Evolutionary conservation across 192 early-diverging fungal genomes (phyloP).

Genomic region (Haplosporangium gracile): DNA sequence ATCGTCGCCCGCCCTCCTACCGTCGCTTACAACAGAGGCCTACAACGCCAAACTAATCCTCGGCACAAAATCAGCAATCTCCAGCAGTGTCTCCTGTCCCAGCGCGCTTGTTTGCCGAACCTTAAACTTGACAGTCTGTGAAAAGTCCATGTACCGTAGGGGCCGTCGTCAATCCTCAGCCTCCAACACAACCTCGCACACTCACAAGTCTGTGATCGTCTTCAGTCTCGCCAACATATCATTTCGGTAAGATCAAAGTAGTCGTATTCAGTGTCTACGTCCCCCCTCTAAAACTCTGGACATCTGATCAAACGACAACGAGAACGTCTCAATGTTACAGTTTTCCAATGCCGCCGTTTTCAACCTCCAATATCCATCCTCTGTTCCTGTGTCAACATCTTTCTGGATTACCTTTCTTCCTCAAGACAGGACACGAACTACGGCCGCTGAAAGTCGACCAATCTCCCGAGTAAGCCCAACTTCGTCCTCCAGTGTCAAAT

Average conservation of each 20-base stretch:
- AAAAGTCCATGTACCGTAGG: background rate
- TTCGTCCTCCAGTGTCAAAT: background rate
- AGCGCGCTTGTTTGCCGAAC: background rate
- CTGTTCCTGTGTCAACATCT: background rate
- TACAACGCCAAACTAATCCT: background rate
- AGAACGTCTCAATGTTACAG: background rate
- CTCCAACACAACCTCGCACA: background rate
- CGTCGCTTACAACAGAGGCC: background rate
- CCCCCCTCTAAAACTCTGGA: no score
- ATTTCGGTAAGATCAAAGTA: background rate
- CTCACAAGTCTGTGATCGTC: background rate
- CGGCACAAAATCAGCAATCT: background rate
- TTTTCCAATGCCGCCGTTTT: background rate
- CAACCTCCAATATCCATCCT: background rate
- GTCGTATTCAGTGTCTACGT: background rate
- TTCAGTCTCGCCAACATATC: background rate
- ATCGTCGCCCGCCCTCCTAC: background rate
- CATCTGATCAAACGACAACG: no score
- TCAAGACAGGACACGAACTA: background rate
- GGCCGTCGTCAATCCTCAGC: background rate
- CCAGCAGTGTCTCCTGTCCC: background rate
- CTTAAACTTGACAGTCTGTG: background rate
- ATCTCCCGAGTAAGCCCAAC: background rate
- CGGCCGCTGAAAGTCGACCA: background rate
- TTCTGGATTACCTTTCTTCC: background rate